A percentile compares a stretch with the other conserved stretches of the same genome.
phyloP scores from a whole-genome alignment of 2,329 filamentous ascomycete genomes.

The Fusarium begoniae region DNA sequence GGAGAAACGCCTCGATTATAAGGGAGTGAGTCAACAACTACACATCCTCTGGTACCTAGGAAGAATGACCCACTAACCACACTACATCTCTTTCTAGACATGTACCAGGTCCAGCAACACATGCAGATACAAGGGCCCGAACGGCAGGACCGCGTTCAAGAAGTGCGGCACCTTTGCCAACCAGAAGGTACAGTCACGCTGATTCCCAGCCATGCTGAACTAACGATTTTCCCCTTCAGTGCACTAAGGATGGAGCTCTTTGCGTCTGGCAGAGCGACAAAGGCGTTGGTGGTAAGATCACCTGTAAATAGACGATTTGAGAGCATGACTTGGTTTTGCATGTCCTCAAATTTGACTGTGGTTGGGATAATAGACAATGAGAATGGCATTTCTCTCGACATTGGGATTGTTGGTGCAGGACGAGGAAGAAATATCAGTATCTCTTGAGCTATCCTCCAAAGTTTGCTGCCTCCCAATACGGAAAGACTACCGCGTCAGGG shows the following conservation, averaged over 20 bases:
- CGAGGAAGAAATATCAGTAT: fast-evolving
- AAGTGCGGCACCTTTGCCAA: not conserved
- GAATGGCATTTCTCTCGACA: no score
- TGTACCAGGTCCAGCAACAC: not conserved
- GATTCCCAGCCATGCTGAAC: fast-evolving
- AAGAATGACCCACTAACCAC: fast-evolving
- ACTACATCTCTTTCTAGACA: not conserved
- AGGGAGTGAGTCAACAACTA: not conserved
- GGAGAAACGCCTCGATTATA: not conserved
- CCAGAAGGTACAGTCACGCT: not conserved
- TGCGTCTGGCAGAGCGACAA: not conserved
- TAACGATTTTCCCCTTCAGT: not conserved
- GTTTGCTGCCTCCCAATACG: not conserved
- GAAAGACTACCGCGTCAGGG: not conserved
- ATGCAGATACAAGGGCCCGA: not conserved
- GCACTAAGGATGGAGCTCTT: not conserved
- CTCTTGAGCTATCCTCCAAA: not conserved
- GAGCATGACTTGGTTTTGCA: fast-evolving
- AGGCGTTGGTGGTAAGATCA: not conserved
- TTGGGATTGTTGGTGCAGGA: not conserved
- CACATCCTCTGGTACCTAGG: not conserved
- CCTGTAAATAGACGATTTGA: not conserved
- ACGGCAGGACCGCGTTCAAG: not conserved
- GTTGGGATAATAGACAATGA: not conserved
- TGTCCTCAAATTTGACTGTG: not conserved